Evolutionary conservation across 352 stramenopile genomes (phyloP).

Genomic region (Hyaloperonospora arabidopsidis): DNA sequence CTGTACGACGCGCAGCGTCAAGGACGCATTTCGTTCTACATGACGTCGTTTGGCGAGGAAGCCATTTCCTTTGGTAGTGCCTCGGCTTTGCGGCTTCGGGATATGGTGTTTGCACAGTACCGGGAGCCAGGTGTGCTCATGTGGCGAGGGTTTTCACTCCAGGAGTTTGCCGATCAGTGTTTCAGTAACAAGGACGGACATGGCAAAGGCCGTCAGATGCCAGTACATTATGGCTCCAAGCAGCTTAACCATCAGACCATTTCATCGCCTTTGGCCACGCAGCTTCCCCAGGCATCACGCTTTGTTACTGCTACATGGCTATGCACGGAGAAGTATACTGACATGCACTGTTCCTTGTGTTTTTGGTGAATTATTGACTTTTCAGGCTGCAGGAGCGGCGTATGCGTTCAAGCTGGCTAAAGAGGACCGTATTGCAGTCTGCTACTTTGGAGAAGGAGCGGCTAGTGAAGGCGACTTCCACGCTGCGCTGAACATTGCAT

Average conservation of each 20-base stretch:
- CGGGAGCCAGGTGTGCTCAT: slow-evolving; percentile 95
- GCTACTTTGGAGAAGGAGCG: slow-evolving; percentile 96
- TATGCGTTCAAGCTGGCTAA: slow-evolving; percentile 94
- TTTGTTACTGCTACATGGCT: neutral
- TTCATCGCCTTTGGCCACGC: slow-evolving; percentile 93
- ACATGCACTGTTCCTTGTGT: neutral
- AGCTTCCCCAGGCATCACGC: slow-evolving; percentile 87
- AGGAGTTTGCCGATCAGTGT: slow-evolving; percentile 97
- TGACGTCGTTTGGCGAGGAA: slow-evolving; percentile 92
- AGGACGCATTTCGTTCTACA: slow-evolving; percentile 97
- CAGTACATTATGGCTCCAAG: slow-evolving; percentile 95
- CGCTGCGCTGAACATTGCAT: slow-evolving; percentile 93
- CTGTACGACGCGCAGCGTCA: slow-evolving; percentile 96
- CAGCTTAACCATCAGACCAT: slow-evolving; percentile 97
- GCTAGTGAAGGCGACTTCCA: slow-evolving; percentile 97
- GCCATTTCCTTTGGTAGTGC: slow-evolving; percentile 92
- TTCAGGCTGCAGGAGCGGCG: slow-evolving; percentile 90
- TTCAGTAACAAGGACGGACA: slow-evolving; percentile 95
- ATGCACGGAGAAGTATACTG: neutral
- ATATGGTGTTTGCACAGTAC: slow-evolving; percentile 98
- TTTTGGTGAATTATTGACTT: neutral
- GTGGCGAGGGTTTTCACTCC: slow-evolving; percentile 95
- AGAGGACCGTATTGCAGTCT: slow-evolving; percentile 87
- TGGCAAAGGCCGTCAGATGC: slow-evolving; percentile 96
- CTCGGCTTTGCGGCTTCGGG: slow-evolving; percentile 77